Base-by-base conservation (phyloP, 129 eudicot species). In the Escallonia herrerae region DNA sequence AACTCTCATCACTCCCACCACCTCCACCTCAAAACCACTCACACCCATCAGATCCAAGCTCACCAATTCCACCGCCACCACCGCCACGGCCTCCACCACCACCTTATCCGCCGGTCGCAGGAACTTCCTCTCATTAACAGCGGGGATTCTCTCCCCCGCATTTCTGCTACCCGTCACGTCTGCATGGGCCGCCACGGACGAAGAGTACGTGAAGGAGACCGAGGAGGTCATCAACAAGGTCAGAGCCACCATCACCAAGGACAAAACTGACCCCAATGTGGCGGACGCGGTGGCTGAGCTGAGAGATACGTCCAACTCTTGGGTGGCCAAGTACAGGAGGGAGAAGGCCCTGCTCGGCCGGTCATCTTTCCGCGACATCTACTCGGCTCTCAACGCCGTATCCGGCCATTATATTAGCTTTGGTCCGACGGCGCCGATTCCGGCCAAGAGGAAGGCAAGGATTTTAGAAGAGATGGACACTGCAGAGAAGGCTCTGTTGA, bases 371-470 rank as follows among this genome's bases (percentile, higher is more conserved):
- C 69, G 99, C 54, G 99, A 93, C 62, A 93, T 93, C 58, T 93
- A 93, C 73, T 89, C 99, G 7, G 96, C 99, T 45, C 81, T 93
- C 0, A 93, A 93, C 60, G 99, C 99, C 5, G 96, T 93, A 38
- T 88, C 96, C 46, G 96, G 99, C 60, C 99, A 93, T 74, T 93
- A 93, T 65, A 76, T 93, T 62, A 93, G 90, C 65, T 93, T 93
- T 55, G 99, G 99, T 15, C 99, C 99, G n/a, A 93, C 99, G 1
- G 87, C 96, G 3, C 99, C 99, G 50, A 89, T 93, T 62, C 99
- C 99, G 48, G 84, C 90, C 1, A 93, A 93, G 82, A 79, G 99
- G 80, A 93, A 72, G 81, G 85, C 85, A 5, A 83, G 99, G 57
- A 93, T 93, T 40, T 72, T 93, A 65, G 96, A 88, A 69, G 99